Conservation (phyloP, 306 rosid species). For the Vicia sativa region DNA sequence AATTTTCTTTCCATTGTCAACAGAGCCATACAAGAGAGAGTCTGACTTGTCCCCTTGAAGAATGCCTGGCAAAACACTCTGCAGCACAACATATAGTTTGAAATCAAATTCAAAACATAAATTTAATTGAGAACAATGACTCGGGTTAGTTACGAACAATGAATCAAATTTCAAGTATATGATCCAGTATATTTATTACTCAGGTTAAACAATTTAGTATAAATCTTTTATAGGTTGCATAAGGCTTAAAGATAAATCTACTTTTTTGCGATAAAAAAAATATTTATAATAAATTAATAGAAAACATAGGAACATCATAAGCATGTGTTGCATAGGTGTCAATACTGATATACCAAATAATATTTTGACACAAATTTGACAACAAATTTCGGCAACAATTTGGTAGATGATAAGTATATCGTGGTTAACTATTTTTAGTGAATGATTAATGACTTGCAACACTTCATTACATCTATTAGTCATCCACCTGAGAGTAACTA, state of each 20-base stretch:
- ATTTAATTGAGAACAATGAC: conserved; percentile 18
- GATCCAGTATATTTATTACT: too few relatives aligned
- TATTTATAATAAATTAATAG: background rate
- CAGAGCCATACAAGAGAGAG: conserved; percentile 96
- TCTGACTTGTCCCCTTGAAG: conserved; percentile 99
- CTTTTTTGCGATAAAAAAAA: background rate
- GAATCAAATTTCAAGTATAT: background rate
- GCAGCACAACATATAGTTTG: conserved; percentile 40
- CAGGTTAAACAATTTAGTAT: background rate
- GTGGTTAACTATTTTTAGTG: background rate
- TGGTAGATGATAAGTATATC: background rate
- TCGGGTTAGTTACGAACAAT: background rate
- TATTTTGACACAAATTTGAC: background rate
- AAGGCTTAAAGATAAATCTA: background rate
- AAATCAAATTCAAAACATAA: conserved; percentile 32
- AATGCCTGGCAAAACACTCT: conserved; percentile 99
- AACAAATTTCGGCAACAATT: background rate
- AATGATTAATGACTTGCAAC: background rate
- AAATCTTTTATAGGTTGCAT: conserved; percentile 9
- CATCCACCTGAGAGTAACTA: background rate
- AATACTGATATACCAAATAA: background rate
- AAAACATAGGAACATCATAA: conserved; percentile 11
- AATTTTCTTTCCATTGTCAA: conserved; percentile 96
- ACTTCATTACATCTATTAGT: background rate
- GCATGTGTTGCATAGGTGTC: conserved; percentile 1